Evolutionary conservation across 1,139 yeast genomes (phyloP), one percentile per base, ranked within the genome.

Genomic region (Blastobotrys indianensis): DNA sequence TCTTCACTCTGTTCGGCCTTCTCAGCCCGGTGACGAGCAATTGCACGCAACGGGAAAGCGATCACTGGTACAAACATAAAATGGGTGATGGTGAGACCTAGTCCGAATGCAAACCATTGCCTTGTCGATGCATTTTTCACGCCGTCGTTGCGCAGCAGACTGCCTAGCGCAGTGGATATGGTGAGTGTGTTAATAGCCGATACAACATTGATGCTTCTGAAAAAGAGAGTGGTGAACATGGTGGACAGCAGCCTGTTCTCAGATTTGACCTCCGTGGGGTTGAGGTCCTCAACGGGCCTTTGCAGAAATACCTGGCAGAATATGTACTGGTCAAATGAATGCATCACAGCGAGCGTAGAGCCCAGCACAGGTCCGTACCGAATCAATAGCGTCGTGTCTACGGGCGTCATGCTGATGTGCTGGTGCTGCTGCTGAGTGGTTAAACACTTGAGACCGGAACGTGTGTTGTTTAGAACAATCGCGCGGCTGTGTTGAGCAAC

Each of bases 91-190:
- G 45, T 37, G n/a, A 42, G 25, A 15, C 45, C 45, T 6, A 37
- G 23, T 16, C 45, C 45, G 3, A 42, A 2, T 41, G 41, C 37
- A 13, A 37, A 42, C 45, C 45, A 42, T 25, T 37, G 45, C 29
- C 45, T 15, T 7, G 45, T 41, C n/a, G 41, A 23, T 3, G 28
- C 13, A 7, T 37, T 37, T 16, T 23, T 25, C 6, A 42, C n/a
- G 25, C 45, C 45, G 32, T 42, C 45, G 9, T 25, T 6, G 11
- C 45, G 37, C 9, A 42, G 20, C n/a, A 42, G 17, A 32, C 13
- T 32, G 11, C 34, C 45, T 16, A 42, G 30, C 5, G 45, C 45
- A 2, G 45, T 23, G 2, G 20, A n/a, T 4, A 33, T 16, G 2
- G 45, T 37, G 8, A 42, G 17, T 9, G 45, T 42, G 20, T 42